phyloP scores from a whole-genome alignment of 768 basidiomycete species.

The Fistulinella prunicolor region DNA sequence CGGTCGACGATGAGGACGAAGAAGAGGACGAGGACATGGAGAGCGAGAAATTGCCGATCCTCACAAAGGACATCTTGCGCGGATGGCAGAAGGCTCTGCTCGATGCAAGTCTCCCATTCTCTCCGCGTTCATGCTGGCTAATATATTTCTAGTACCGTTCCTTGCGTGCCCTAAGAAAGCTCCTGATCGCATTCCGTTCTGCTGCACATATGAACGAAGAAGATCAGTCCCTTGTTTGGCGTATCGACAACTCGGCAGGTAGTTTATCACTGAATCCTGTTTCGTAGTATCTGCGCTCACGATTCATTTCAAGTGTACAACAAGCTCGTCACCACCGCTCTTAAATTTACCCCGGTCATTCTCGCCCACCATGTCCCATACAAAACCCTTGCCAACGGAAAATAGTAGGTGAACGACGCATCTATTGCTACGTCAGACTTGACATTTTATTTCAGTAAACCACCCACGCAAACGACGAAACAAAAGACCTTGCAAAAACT shows the following conservation, averaged over 20 bases:
- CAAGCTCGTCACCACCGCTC: slow-evolving; percentile 82
- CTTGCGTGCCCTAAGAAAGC: slow-evolving; percentile 74
- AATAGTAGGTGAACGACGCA: slow-evolving; percentile 58
- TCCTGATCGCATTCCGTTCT: slow-evolving; percentile 87
- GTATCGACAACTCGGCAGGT: slow-evolving; percentile 71
- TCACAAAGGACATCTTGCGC: slow-evolving; percentile 68
- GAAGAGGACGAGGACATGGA: slow-evolving; percentile 42
- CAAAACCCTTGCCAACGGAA: slow-evolving; percentile 77
- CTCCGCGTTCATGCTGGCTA: not conserved
- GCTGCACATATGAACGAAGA: slow-evolving; percentile 91
- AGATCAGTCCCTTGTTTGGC: slow-evolving; percentile 74
- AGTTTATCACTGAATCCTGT: not conserved
- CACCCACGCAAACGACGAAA: slow-evolving; percentile 76
- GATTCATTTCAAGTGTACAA: slow-evolving; percentile 67
- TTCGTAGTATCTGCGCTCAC: not conserved
- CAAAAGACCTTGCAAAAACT: slow-evolving; percentile 84
- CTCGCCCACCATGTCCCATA: slow-evolving; percentile 85
- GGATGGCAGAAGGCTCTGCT: slow-evolving; percentile 89
- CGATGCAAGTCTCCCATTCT: slow-evolving; percentile 48
- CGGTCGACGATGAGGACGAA: slow-evolving; percentile 49
- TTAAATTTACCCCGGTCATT: slow-evolving; percentile 89
- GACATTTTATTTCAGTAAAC: slow-evolving; percentile 57
- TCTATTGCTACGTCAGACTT: not conserved
- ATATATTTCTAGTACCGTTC: slow-evolving; percentile 68
- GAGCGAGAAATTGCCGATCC: slow-evolving; percentile 45